Base-by-base conservation (phyloP, 306 rosid species). In the Cajanus cajan region DNA sequence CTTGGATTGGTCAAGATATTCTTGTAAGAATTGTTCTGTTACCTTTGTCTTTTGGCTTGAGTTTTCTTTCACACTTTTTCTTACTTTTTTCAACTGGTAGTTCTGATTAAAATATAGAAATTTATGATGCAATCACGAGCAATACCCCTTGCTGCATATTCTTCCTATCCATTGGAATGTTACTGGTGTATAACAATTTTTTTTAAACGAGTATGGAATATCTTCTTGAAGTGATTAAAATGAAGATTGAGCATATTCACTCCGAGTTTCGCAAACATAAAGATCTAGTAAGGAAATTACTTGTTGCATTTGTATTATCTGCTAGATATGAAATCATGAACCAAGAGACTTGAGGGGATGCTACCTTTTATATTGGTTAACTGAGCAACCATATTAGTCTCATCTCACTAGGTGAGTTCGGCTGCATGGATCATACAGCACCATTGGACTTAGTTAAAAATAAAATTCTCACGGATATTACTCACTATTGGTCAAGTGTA, bases 1-100 rank as follows among this genome's bases (percentile, higher is more conserved):
- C 99, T 78, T 95, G 99, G 99, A 95, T 93, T 45, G 99, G 98
- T 81, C 98, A 95, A 90, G 99, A 95, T 87, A 91, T 95, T 85
- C 96, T 95, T 70, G 99, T 95, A 90, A 93, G 97, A 82, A 73
- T 51, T 28, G 33, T 64, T 73, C 47, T 74, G 8, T 41, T 67
- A 10, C 73, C 40, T 74, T 47, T 28, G 10, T n/a, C 16, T 58
- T 52, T 69, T 77, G 55, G 13, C 59, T 72, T 16, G 28, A 24
- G 6, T 79, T 73, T 62, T 50, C 61, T 47, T 65, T 2, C 37
- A 44, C 52, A 14, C 24, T 36, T 70, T 47, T 78, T 57, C 34
- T 59, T 34, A 9, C 68, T 51, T 22, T 59, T 33, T 34, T 41
- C 34, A 65, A 18, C 45, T 48, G 68, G 70, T 24, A 64, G 72